Evolutionary conservation across 345 rosid genomes (phyloP).

Genomic region (Citrus hindsii): DNA sequence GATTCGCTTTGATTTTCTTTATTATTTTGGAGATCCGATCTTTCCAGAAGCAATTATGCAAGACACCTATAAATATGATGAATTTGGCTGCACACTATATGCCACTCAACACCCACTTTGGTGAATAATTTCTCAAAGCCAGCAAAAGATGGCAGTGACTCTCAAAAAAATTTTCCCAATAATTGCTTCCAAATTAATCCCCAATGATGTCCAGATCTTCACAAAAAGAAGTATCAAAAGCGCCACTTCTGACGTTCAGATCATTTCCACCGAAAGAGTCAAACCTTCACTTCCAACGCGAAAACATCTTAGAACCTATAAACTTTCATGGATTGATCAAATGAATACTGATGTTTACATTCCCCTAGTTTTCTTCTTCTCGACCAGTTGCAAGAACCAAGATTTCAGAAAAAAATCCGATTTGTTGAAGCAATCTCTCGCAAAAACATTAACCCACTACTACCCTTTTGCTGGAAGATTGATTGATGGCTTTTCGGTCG

Average conservation of each 20-base stretch:
- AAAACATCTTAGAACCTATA: too few species aligned
- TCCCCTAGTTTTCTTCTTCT: constrained; percentile 24
- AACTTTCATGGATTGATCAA: constrained; percentile 15
- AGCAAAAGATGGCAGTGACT: too few species aligned
- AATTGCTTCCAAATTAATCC: too few species aligned
- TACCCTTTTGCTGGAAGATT: constrained; percentile 25
- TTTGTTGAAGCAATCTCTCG: constrained; percentile 21
- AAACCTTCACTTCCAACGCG: too few species aligned
- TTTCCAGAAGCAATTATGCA: background rate
- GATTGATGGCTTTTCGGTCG: constrained; percentile 1
- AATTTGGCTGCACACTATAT: too few species aligned
- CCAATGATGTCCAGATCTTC: too few species aligned
- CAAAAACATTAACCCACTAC: constrained; percentile 11
- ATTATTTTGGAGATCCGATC: background rate
- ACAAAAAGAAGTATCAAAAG: too few species aligned
- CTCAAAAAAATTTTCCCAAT: too few species aligned
- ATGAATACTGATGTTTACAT: constrained; percentile 2
- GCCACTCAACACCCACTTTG: too few species aligned
- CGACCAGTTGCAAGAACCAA: background rate
- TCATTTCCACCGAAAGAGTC: too few species aligned
- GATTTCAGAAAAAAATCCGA: background rate
- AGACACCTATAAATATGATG: background rate
- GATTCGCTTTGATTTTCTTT: too few species aligned
- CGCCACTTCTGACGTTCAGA: background rate
- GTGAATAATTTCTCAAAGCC: too few species aligned